Conservation (phyloP, 2,329 filamentous ascomycete species). For the Pleoardoris graminearum region DNA sequence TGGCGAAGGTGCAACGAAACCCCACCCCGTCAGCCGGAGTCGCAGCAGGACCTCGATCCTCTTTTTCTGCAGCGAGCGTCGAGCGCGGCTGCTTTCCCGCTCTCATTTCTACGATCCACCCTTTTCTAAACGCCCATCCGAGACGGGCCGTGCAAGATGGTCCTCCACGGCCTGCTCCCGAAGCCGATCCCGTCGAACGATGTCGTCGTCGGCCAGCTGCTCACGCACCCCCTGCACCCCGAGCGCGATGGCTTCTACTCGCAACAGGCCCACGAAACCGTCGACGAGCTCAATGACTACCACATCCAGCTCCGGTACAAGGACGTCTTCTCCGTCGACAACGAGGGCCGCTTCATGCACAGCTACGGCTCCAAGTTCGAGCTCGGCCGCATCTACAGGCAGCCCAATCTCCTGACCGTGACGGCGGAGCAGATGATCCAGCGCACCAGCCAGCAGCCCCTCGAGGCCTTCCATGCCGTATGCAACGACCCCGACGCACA, state of each 20-base stretch:
- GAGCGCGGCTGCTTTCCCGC: not conserved
- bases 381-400: conserved; percentile 41
- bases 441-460: conserved; percentile 33
- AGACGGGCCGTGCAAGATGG: conserved; percentile 24
- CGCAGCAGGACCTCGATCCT: conserved; percentile 8
- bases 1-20: no score
- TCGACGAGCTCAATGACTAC: conserved; percentile 46
- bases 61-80: not conserved
- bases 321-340: conserved; percentile 43
- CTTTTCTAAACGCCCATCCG: not conserved
- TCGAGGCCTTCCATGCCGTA: conserved; percentile 36
- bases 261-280: conserved; percentile 33
- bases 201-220: conserved; percentile 42
- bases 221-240: conserved; percentile 43
- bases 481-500: conserved; percentile 40
- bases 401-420: conserved; percentile 43
- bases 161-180: conserved; percentile 42
- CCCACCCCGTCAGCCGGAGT: conserved; percentile 8
- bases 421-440: conserved; percentile 46
- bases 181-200: conserved; percentile 41
- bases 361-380: conserved; percentile 47
- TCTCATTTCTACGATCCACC: not conserved
- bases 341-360: conserved; percentile 43
- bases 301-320: conserved; percentile 46
- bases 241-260: conserved; percentile 44